Evolutionary conservation across 352 stramenopile genomes (phyloP).

Genomic region (Phytophthora cactorum): DNA sequence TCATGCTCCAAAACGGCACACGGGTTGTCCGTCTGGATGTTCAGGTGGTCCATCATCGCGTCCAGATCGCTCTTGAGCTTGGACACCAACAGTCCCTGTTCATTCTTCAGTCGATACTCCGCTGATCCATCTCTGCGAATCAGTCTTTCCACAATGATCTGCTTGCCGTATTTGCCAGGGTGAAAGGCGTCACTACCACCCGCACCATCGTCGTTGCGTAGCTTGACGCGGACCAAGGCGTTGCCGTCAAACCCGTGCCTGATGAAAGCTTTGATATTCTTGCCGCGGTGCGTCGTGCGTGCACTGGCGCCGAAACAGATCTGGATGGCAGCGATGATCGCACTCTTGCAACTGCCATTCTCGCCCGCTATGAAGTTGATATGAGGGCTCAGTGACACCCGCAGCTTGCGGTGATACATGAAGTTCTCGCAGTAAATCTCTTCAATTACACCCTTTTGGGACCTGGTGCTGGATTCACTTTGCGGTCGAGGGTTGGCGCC

Average conservation of each 20-base stretch:
- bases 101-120: slow-evolving; percentile 80
- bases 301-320: slow-evolving; percentile 96
- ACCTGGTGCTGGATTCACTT: background rate
- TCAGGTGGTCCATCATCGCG: slow-evolving; percentile 94
- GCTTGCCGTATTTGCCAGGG: slow-evolving; percentile 91
- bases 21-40: slow-evolving; percentile 97
- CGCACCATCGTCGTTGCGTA: slow-evolving; percentile 88
- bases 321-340: slow-evolving; percentile 97
- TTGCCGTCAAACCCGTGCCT: slow-evolving; percentile 89
- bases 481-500: background rate
- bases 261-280: slow-evolving; percentile 97
- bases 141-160: slow-evolving; percentile 93
- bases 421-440: slow-evolving; percentile 98
- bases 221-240: slow-evolving; percentile 91
- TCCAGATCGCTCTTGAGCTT: slow-evolving; percentile 93
- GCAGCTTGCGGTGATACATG: slow-evolving; percentile 97
- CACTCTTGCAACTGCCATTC: slow-evolving; percentile 96
- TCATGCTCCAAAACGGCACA: slow-evolving; percentile 97
- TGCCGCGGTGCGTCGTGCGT: slow-evolving; percentile 93
- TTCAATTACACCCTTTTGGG: slow-evolving; percentile 92
- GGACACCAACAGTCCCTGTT: slow-evolving; percentile 63
- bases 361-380: slow-evolving; percentile 93
- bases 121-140: slow-evolving; percentile 87
- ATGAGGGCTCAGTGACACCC: slow-evolving; percentile 79
- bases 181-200: slow-evolving; percentile 89